phyloP scores from a whole-genome alignment of 306 rosid species.

The Casuarina glauca region DNA sequence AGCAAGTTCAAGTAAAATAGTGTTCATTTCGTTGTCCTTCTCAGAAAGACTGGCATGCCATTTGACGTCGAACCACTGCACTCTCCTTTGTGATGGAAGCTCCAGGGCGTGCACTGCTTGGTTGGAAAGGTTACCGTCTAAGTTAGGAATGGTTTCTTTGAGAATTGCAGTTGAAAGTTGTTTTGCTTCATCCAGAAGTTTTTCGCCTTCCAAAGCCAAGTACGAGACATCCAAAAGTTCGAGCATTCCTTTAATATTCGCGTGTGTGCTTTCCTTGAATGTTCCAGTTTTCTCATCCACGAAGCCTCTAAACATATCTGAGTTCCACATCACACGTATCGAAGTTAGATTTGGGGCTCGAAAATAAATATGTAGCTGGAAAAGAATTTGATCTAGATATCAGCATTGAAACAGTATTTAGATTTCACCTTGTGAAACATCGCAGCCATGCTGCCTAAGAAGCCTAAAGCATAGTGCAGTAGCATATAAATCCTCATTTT shows the following conservation, averaged over 20 bases:
- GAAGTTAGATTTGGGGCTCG: neutral
- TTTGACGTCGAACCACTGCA: constrained; percentile 58
- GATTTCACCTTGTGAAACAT: too few species aligned
- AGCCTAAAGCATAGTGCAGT: too few species aligned
- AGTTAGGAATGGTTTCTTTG: neutral
- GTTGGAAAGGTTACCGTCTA: neutral
- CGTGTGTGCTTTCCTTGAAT: neutral
- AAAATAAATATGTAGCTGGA: neutral
- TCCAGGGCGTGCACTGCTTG: constrained; percentile 44
- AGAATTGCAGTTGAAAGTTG: constrained; percentile 11
- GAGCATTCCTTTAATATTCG: constrained; percentile 16
- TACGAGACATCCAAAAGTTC: constrained; percentile 32
- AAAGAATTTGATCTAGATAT: neutral
- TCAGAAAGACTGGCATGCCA: constrained; percentile 42
- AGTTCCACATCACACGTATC: neutral
- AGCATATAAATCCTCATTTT: too few species aligned
- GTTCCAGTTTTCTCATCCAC: constrained; percentile 15
- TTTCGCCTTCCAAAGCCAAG: constrained; percentile 33
- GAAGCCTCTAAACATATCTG: constrained; percentile 30
- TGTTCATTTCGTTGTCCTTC: neutral
- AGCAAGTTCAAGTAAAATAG: constrained; percentile 41
- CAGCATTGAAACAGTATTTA: neutral
- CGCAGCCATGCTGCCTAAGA: too few species aligned
- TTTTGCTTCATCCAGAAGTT: constrained; percentile 17
- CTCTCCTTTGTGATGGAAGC: constrained; percentile 58